Evolutionary conservation across 345 rosid species (phyloP).

Genomic region (Geranium brycei): DNA sequence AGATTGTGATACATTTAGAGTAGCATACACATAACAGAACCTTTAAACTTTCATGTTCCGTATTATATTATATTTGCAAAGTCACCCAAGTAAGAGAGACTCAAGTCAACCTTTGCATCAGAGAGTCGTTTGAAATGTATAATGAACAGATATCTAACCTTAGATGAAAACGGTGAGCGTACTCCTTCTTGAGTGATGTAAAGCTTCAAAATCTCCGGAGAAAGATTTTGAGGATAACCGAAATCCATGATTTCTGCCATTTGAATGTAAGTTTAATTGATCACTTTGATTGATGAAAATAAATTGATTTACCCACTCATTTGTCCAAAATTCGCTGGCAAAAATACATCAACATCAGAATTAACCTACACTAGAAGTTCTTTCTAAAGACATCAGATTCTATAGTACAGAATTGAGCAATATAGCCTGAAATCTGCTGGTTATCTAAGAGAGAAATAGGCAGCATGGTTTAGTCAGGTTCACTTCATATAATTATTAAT

Average conservation of each 20-base stretch:
- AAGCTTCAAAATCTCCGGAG: conserved; percentile 94
- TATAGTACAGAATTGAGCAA: not conserved
- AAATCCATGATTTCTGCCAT: conserved; percentile 94
- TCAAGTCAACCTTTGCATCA: too few relatives aligned
- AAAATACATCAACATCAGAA: not conserved
- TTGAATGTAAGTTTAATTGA: not conserved
- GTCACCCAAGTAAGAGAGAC: too few relatives aligned
- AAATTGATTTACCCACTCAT: not conserved
- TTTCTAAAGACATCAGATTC: not conserved
- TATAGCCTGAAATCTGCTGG: not conserved
- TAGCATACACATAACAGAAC: not conserved
- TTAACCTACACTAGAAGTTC: too few relatives aligned
- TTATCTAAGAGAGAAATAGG: not conserved
- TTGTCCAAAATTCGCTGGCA: not conserved
- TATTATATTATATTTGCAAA: too few relatives aligned
- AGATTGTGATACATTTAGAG: not conserved
- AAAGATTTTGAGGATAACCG: conserved; percentile 93
- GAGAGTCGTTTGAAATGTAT: not conserved
- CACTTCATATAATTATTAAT: too few relatives aligned
- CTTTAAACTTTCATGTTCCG: not conserved
- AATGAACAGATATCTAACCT: conserved; percentile 35
- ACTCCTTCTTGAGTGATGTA: conserved; percentile 98
- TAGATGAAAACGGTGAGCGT: conserved; percentile 94
- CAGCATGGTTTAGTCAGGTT: not conserved
- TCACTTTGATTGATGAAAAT: not conserved